These are phyloP conservation scores for Termitomyces sp. DNA, from an alignment of 768 basidiomycete genomes.

Conservation along the genomic window DNA sequence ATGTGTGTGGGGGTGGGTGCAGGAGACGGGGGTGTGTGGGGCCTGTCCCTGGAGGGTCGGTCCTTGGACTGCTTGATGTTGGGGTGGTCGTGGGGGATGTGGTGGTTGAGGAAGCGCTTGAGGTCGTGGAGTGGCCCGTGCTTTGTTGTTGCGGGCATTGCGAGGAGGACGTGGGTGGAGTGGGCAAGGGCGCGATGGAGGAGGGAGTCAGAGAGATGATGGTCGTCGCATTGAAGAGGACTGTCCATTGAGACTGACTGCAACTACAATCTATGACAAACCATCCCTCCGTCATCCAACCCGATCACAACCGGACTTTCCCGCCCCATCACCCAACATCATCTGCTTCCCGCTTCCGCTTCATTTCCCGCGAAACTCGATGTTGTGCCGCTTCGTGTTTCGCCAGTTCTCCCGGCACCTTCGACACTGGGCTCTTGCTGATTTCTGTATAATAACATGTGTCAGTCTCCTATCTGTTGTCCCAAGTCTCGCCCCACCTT, in stretches of 20 bases:
- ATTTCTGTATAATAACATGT: slow-evolving; percentile 66
- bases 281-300: background rate
- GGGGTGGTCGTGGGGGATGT: slow-evolving; percentile 56
- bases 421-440: slow-evolving; percentile 87
- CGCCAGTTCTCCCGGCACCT: slow-evolving; percentile 83
- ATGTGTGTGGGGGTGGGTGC: slow-evolving; percentile 21
- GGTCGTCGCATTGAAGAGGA: background rate
- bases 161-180: slow-evolving; percentile 17
- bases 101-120: slow-evolving; percentile 92
- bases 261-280: slow-evolving; percentile 17
- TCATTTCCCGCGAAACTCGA: slow-evolving; percentile 91
- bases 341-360: slow-evolving; percentile 84
- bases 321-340: slow-evolving; percentile 48
- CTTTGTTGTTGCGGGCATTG: slow-evolving; percentile 30
- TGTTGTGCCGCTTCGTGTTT: slow-evolving; percentile 92
- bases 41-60: slow-evolving; percentile 20
- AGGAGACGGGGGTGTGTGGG: slow-evolving; percentile 26
- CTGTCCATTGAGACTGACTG: background rate
- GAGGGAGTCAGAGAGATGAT: background rate
- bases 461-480: slow-evolving; percentile 5
- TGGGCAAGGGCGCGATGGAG: slow-evolving; percentile 4
- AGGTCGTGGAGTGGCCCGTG: slow-evolving; percentile 86
- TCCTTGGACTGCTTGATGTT: slow-evolving; percentile 41
- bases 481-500: slow-evolving; percentile 48
- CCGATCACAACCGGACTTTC: background rate